Evolutionary conservation across 371 early-diverging fungal genomes (phyloP), one percentile per base, ranked within the genome.

Genomic region (Mortierella sp.): DNA sequence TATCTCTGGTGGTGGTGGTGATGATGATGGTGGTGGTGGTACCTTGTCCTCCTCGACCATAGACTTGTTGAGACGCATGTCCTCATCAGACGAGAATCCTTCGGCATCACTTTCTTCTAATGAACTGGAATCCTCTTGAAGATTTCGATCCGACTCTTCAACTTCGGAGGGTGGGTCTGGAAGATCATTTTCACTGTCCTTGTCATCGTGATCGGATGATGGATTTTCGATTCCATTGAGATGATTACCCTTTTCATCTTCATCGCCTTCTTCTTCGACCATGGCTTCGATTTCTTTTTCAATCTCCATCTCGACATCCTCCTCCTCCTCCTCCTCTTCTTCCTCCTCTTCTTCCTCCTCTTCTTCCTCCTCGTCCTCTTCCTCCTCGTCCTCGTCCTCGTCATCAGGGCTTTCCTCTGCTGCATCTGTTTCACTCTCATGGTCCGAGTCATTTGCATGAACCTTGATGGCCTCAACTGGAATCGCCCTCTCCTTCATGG

Each of bases 101-200:
- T 37, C 37, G 3, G 37, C 37, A 37, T 37, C 37, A 37, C 37
- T 37, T 37, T 37, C 37, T 37, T 37, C 37, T 5, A 9, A 37
- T 3, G 37, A 37, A 9, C 37, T 37, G 9, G 37, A 37, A 9
- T 37, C 37, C 9, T 37, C 37, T 5, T 3, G 37, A 37, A 37
- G 37, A 9, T 37, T 37, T 9, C 9, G 3, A 9, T 37, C 37
- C 37, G 37, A 37, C 37, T 37, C 37, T 9, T 37, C 37, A 3
- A 37, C 37, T 37, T 37, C 37, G 3, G 37, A 37, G 37, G 37
- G 37, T 37, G 3, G 37, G 37, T 37, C 37, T 5, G 37, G 37
- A 37, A 7, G 50, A n/a, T n/a, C 59, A 28, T 86, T 85, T 53
- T 86, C 85, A 21, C 69, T 82, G 12, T 60, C 64, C 15, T 48